These are phyloP conservation scores for Arabidopsis arenosa DNA, from an alignment of 345 rosid species.

Conservation along the genomic window DNA sequence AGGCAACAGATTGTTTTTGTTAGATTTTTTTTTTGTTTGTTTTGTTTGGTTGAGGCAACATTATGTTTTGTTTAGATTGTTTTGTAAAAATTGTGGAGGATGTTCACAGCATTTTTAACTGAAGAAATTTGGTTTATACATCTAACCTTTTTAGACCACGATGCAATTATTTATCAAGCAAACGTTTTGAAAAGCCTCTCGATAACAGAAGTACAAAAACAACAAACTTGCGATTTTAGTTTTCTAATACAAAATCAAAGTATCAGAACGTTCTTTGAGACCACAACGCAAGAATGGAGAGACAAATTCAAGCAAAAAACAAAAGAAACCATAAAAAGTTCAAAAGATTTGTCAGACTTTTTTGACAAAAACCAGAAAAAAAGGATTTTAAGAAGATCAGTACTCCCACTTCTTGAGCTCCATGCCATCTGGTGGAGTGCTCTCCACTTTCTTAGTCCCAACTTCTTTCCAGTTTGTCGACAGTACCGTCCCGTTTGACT, in stretches of 20 bases:
- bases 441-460: constrained; percentile 69
- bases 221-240: constrained; percentile 6
- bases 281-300: constrained; percentile 11
- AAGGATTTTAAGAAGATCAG: constrained; percentile 25
- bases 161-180: too few species aligned
- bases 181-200: too few species aligned
- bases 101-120: constrained; percentile 6
- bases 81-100: neutral
- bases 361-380: constrained; percentile 20
- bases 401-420: constrained; percentile 81
- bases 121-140: constrained; percentile 4
- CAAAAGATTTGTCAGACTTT: neutral
- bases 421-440: constrained; percentile 83
- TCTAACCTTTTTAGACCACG: neutral
- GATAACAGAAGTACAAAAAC: neutral
- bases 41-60: neutral
- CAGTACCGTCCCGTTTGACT: constrained; percentile 79
- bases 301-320: constrained; percentile 16
- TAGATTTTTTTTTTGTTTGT: neutral
- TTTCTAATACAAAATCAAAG: constrained; percentile 6
- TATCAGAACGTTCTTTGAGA: constrained; percentile 9
- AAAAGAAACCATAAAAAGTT: neutral
- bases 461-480: constrained; percentile 91
- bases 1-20: neutral
- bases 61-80: constrained; percentile 2